Conservation (phyloP, 139 green algal species). For the Ostreobium quekettii region DNA sequence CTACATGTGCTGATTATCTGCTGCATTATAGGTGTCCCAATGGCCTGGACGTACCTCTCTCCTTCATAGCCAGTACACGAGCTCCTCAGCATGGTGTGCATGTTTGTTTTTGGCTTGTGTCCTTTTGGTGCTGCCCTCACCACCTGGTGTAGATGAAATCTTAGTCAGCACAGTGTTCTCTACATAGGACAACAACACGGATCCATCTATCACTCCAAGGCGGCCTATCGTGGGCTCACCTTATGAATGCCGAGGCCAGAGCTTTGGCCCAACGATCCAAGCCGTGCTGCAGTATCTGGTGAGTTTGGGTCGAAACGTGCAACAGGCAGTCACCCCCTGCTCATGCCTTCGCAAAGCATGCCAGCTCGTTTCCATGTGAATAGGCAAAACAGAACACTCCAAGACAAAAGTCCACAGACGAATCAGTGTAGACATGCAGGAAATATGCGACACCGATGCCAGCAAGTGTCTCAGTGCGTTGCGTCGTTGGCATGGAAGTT, state of each 20-base stretch:
- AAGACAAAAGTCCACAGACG: neutral
- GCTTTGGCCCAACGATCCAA: constrained; percentile 57
- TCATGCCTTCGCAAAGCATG: neutral
- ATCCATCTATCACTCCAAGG: neutral
- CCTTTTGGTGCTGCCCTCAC: neutral
- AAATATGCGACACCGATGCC: too few species aligned
- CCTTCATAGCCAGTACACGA: too few species aligned
- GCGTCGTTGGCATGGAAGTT: too few species aligned
- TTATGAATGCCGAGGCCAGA: neutral
- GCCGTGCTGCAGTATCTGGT: constrained; percentile 67
- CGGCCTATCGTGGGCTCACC: neutral
- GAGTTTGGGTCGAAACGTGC: constrained; percentile 3
- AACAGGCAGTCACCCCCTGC: neutral
- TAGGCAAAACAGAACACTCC: neutral
- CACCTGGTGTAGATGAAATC: neutral
- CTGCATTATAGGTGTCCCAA: too few species aligned
- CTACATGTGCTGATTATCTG: too few species aligned
- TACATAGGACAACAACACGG: too few species aligned
- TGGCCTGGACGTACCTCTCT: too few species aligned
- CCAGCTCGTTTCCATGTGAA: neutral
- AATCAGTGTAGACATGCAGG: too few species aligned
- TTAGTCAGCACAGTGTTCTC: neutral
- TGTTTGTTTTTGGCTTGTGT: neutral
- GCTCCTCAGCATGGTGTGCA: neutral
- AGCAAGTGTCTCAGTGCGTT: too few species aligned